Percentiles rank a stretch among this genome's conserved stretches.
Evolutionary conservation across 2,329 filamentous ascomycete species (phyloP).

Genomic region (Dactylonectria macrodidyma): DNA sequence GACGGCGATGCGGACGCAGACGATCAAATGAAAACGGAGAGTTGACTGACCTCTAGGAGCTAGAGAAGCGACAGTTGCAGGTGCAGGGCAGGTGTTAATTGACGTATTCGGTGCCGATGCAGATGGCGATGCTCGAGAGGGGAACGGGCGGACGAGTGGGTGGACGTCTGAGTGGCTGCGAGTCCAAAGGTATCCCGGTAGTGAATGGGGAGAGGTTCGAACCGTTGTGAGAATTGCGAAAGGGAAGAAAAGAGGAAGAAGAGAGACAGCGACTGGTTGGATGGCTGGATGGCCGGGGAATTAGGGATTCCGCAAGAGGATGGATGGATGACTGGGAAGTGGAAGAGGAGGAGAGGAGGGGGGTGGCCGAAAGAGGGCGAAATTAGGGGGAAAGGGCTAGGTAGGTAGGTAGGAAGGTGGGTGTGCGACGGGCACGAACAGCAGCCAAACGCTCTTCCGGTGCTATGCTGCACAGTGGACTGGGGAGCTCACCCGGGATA

Average conservation of each 20-base stretch:
- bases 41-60: constrained; percentile 27
- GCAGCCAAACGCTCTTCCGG: background rate
- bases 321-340: constrained; percentile 35
- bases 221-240: constrained; percentile 29
- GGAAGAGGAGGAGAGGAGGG: constrained; percentile 15
- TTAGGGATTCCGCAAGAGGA: constrained; percentile 37
- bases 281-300: constrained; percentile 39
- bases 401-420: constrained; percentile 1
- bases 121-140: constrained; percentile 4
- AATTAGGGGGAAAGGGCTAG: constrained; percentile 21
- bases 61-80: background rate
- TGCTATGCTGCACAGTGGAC: constrained; percentile 7
- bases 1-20: background rate
- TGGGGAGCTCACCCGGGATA: constrained; percentile 5
- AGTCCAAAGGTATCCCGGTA: constrained; percentile 24
- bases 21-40: background rate
- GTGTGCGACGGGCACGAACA: constrained; percentile 20
- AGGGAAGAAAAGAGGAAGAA: constrained; percentile 25
- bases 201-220: constrained; percentile 36
- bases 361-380: constrained; percentile 28
- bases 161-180: constrained; percentile 31
- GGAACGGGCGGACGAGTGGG: constrained; percentile 17
- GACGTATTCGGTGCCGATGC: constrained; percentile 3
- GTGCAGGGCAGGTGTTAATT: constrained; percentile 3
- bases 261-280: constrained; percentile 25